A percentile compares a stretch with the other conserved stretches of the same genome.
Conservation (phyloP, 2,329 filamentous ascomycete genomes). For the Aureobasidium sp. region DNA sequence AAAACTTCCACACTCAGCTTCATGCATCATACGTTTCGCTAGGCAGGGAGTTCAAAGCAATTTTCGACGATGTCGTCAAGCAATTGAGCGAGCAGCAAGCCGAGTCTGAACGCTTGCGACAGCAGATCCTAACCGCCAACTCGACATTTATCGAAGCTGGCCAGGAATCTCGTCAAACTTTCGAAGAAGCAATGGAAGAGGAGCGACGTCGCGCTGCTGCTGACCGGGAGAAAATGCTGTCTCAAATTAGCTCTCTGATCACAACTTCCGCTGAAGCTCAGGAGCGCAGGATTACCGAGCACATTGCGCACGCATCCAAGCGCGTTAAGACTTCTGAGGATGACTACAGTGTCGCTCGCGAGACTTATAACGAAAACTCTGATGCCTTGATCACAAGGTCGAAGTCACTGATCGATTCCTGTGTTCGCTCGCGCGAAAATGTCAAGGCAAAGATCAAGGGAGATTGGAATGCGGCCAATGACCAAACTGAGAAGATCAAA, state of each 20-base stretch:
- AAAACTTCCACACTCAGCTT: slow-evolving; percentile 75
- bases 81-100: slow-evolving; percentile 69
- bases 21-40: slow-evolving; percentile 78
- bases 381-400: slow-evolving; percentile 66
- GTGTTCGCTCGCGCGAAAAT: slow-evolving; percentile 65
- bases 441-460: slow-evolving; percentile 77
- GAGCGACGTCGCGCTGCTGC: slow-evolving; percentile 66
- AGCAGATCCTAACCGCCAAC: slow-evolving; percentile 65
- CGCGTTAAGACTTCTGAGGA: slow-evolving; percentile 40
- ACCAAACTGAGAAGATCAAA: slow-evolving; percentile 77
- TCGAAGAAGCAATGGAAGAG: slow-evolving; percentile 65
- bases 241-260: slow-evolving; percentile 71
- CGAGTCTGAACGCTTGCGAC: slow-evolving; percentile 66
- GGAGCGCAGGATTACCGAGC: slow-evolving; percentile 60
- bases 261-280: slow-evolving; percentile 67
- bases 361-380: slow-evolving; percentile 64
- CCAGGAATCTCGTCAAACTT: slow-evolving; percentile 54
- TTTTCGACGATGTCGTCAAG: slow-evolving; percentile 74
- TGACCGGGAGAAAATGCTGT: slow-evolving; percentile 67
- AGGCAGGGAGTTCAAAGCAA: slow-evolving; percentile 75
- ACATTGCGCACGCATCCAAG: slow-evolving; percentile 58
- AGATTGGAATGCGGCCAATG: slow-evolving; percentile 75
- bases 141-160: slow-evolving; percentile 62
- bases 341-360: slow-evolving; percentile 50
- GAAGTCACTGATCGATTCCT: slow-evolving; percentile 60